These are phyloP conservation scores for Phytophthora tentaculata DNA, from an alignment of 352 stramenopile species.

Conservation along the genomic window DNA sequence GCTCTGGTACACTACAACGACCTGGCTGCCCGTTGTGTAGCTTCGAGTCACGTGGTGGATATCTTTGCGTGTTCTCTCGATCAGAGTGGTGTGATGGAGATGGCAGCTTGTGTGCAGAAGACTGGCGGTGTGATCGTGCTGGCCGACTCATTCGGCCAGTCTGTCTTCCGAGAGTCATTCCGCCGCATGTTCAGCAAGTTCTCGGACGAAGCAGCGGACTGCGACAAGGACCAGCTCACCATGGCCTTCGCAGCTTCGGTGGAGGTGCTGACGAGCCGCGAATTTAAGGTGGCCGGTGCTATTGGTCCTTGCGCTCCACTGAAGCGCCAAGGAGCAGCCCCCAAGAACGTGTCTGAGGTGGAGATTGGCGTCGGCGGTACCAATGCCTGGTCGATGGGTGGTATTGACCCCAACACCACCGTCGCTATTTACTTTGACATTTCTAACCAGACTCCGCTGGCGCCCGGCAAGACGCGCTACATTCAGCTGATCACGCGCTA, in stretches of 20 bases:
- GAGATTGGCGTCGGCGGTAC: slow-evolving; percentile 94
- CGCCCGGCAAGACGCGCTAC: slow-evolving; percentile 93
- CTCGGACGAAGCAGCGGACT: slow-evolving; percentile 93
- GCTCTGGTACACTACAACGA: slow-evolving; percentile 96
- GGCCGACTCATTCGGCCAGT: slow-evolving; percentile 98
- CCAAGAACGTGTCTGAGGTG: slow-evolving; percentile 96
- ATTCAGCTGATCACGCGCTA: slow-evolving; percentile 99
- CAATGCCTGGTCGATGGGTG: slow-evolving; percentile 96
- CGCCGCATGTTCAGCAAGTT: slow-evolving; percentile 97
- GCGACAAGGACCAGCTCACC: slow-evolving; percentile 95
- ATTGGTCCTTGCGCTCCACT: slow-evolving; percentile 97
- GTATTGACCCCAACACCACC: slow-evolving; percentile 97
- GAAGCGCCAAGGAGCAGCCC: slow-evolving; percentile 92
- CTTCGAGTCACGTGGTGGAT: slow-evolving; percentile 97
- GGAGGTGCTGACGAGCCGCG: slow-evolving; percentile 96
- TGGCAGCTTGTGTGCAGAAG: slow-evolving; percentile 97
- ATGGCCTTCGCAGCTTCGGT: slow-evolving; percentile 97
- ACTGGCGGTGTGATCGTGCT: slow-evolving; percentile 99
- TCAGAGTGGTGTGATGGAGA: slow-evolving; percentile 98
- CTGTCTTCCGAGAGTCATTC: slow-evolving; percentile 99
- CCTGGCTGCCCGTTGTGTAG: slow-evolving; percentile 92
- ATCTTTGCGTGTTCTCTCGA: slow-evolving; percentile 99
- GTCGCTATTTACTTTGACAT: slow-evolving; percentile 99
- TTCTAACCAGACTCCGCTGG: slow-evolving; percentile 78
- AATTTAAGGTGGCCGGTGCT: slow-evolving; percentile 99